Base-by-base conservation (phyloP, 345 rosid genomes). In the Carallia brachiata region DNA sequence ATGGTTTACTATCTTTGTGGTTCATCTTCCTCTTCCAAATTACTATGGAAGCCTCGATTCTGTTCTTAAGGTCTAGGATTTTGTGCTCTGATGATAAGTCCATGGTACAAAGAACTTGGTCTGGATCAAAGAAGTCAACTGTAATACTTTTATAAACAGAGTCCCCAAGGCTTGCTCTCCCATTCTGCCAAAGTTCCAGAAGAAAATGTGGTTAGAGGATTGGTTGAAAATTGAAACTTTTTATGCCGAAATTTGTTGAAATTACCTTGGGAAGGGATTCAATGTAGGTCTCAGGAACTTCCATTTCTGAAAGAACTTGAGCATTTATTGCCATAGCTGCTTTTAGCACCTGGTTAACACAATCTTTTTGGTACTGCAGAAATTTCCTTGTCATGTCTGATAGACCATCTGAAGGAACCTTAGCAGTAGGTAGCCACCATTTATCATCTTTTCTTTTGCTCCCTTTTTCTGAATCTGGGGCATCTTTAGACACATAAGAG, bases 291-390 rank as follows among this genome's bases (percentile, higher is more conserved):
- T 92, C 95, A 5, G 98, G 98, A 47, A 90, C 82, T 77, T 86
- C 95, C 91, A 92, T 92, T 79, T 90, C 98, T 40, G 90, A 82
- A 8, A 92, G 73, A 75, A 89, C 90, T 78, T 92, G 96, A 44
- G 97, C 87, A 73, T 92, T 92, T 71, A 92, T 92, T 0, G 98
- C 98, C 97, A 92, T 92, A 63, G 98, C 96, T 6, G 98, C 98
- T 81, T 90, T 92, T 60, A 90, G 91, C 27, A 92, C 97, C 67
- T 92, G 98, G 72, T 89, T 92, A 15, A 90, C 98, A 59, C 87
- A 84, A 72, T 92, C 98, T 65, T 92, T 92, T 9, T 90, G 98
- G 79, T 75, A 82, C 64, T 86, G 92, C 78, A 92, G 70, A 70
- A 89, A 92, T 63, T 90, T 92, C 68, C 86, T 86, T 0, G 93